Evolutionary conservation across 495 filamentous ascomycete species (phyloP).

Genomic region (Lasiosphaeria ovina): DNA sequence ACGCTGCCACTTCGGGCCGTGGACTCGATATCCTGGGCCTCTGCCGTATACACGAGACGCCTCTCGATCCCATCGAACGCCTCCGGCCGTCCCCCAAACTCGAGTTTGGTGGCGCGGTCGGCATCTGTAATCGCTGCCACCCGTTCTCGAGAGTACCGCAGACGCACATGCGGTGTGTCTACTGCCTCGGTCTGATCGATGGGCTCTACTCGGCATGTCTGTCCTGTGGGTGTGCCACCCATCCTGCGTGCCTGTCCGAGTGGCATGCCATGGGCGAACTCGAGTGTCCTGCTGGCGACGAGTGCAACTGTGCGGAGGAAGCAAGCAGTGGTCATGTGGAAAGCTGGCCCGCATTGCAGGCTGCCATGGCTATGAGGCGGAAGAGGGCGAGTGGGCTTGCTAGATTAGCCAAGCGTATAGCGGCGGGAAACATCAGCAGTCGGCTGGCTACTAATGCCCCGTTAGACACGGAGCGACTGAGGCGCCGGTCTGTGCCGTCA

Average conservation of each 20-base stretch:
- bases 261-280: conserved; percentile 48
- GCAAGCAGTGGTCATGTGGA: conserved; percentile 41
- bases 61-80: conserved; percentile 47
- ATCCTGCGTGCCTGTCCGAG: conserved; percentile 53
- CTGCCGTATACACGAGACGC: conserved; percentile 56
- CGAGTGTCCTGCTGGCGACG: conserved; percentile 49
- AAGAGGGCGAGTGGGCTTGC: neutral
- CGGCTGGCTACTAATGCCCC: neutral
- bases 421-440: neutral
- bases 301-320: conserved; percentile 46
- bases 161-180: conserved; percentile 54
- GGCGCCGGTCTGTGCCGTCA: conserved; percentile 26
- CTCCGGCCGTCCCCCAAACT: conserved; percentile 30
- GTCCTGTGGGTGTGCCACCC: conserved; percentile 59
- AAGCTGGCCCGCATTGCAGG: conserved; percentile 33
- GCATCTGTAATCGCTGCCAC: conserved; percentile 50
- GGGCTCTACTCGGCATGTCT: conserved; percentile 58
- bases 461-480: conserved; percentile 6
- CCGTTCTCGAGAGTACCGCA: conserved; percentile 49
- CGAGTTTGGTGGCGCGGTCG: conserved; percentile 47
- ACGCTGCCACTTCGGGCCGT: conserved; percentile 38
- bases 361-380: conserved; percentile 12
- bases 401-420: neutral
- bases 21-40: conserved; percentile 60
- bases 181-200: conserved; percentile 57